These are phyloP conservation scores for Solanum microdontum DNA, from an alignment of 257 asterid genomes.

Conservation along the genomic window DNA sequence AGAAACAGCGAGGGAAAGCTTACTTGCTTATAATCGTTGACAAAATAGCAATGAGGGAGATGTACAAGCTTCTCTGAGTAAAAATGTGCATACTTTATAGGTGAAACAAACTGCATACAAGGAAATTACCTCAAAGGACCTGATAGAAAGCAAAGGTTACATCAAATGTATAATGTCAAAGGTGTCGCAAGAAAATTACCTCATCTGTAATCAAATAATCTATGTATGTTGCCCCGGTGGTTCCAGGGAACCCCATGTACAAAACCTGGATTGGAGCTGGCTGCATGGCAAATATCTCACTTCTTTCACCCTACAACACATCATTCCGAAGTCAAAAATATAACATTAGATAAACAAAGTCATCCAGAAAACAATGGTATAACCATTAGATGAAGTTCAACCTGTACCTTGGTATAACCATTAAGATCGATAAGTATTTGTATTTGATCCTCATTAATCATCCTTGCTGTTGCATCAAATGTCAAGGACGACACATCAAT, in stretches of 20 bases:
- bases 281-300: conserved; percentile 96
- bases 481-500: conserved; percentile 85
- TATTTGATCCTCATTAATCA: conserved; percentile 81
- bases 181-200: conserved; percentile 22
- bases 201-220: conserved; percentile 91
- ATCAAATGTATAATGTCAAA: neutral
- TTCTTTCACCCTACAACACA: conserved; percentile 76
- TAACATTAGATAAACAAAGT: neutral
- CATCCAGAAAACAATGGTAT: neutral
- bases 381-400: neutral
- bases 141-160: neutral
- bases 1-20: neutral
- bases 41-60: conserved; percentile 96
- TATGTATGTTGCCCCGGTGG: conserved; percentile 89
- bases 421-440: conserved; percentile 87
- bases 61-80: conserved; percentile 92
- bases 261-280: conserved; percentile 99
- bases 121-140: neutral
- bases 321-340: neutral
- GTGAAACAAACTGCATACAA: conserved; percentile 77
- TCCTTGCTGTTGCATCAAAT: conserved; percentile 77
- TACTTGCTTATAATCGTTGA: conserved; percentile 96
- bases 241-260: conserved; percentile 99
- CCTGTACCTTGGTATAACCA: conserved; percentile 87
- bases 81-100: conserved; percentile 57